A percentile compares a stretch with the other conserved stretches of the same genome.
phyloP scores from a whole-genome alignment of 208 protist species.

The Leishmania gerbilli region DNA sequence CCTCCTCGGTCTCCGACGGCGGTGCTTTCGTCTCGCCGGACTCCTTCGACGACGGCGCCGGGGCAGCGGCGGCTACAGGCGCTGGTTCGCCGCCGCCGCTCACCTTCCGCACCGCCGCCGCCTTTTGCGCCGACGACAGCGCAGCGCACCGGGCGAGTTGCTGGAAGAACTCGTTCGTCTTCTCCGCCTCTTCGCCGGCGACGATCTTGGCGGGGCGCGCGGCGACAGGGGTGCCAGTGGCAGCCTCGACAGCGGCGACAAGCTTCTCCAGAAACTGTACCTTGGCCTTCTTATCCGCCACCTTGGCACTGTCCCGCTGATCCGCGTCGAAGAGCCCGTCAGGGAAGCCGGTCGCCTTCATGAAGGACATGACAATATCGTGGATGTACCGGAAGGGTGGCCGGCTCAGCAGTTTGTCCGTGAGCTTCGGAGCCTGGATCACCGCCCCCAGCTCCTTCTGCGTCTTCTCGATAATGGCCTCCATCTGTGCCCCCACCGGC shows the following conservation, averaged over 20 bases:
- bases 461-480: constrained; percentile 75
- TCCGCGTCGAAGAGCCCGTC: constrained; percentile 61
- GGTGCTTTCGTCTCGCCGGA: neutral
- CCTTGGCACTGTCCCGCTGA: constrained; percentile 77
- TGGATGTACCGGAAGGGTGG: constrained; percentile 92
- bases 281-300: constrained; percentile 85
- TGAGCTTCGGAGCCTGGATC: constrained; percentile 81
- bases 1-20: constrained; percentile 46
- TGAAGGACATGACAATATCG: constrained; percentile 80
- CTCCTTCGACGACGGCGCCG: neutral
- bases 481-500: constrained; percentile 16
- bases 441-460: constrained; percentile 76
- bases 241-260: constrained; percentile 79
- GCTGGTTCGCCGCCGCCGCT: constrained; percentile 34
- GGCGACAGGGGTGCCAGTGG: constrained; percentile 56
- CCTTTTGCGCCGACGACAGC: constrained; percentile 63
- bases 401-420: constrained; percentile 85
- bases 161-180: constrained; percentile 90
- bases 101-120: constrained; percentile 58
- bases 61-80: constrained; percentile 1
- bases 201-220: constrained; percentile 86
- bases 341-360: constrained; percentile 74
- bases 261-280: constrained; percentile 76
- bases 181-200: constrained; percentile 82
- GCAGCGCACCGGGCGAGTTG: constrained; percentile 72